Evolutionary conservation across 1,284 basidiomycete genomes (phyloP), one percentile per base, ranked within the genome.

Genomic region (Inonotus hispidus): DNA sequence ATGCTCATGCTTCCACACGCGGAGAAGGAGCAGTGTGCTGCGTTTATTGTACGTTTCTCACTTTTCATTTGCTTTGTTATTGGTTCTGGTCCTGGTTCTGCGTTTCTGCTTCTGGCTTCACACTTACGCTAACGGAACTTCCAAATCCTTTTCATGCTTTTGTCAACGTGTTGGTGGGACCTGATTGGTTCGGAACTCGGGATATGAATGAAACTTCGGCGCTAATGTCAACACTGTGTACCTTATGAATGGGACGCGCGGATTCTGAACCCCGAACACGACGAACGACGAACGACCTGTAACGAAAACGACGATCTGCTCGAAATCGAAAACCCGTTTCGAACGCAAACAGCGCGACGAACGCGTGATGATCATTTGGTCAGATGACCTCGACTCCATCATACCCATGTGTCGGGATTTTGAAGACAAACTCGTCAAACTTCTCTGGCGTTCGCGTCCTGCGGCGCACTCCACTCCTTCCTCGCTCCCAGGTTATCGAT

Each of bases 1-100:
- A 85, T 92, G 72, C 76, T 82, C 58, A 78, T 84, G 65, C 82
- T 93, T 35, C 87, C 86, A 3, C 78, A 81, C 43, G 92, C 90
- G 4, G 84, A 92, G 68, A 91, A 90, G 74, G 89, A 92, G 64
- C 91, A 93, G 69, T 87, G 85, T 66, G 92, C 88, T 16, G 90
- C 90, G 11, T 94, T 94, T 69, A 82, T 93, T 67, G 86, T 87
- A 69, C 69, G 84, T 32, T 3, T 32, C 8, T 4, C 32, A 4
- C 32, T 32, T 32, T 32, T 32, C 32, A 32, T 32, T 32, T 3
- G 32, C 3, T 32, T 3, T 8, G 32, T 32, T 32, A 4, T 3
- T 81, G 32, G 32, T 7, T 57, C 45, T 16, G 35, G 19, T 35
- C 55, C 32, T 45, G 21, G 21, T 52, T 53, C 35, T 37, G 5